Percentiles rank a stretch among this genome's conserved stretches.
phyloP scores from a whole-genome alignment of 805 yeast genomes.

The Nakazawaea populi region DNA sequence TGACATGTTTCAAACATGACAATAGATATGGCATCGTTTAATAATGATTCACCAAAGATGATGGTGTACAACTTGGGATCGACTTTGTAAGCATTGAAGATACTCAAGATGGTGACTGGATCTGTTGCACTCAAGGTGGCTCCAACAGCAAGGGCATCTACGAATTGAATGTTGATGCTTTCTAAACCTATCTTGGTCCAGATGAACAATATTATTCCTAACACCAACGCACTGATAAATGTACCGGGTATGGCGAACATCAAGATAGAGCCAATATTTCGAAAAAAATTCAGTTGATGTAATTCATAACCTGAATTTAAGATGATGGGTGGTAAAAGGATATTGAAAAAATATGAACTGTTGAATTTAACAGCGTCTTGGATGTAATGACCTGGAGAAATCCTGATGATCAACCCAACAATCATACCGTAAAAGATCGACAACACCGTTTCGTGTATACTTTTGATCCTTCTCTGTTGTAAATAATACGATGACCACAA shows the following conservation, averaged over 20 bases:
- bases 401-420: constrained; percentile 84
- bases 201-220: constrained; percentile 80
- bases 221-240: constrained; percentile 81
- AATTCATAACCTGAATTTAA: constrained; percentile 94
- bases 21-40: constrained; percentile 96
- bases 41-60: constrained; percentile 91
- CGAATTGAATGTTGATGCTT: constrained; percentile 81
- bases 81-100: constrained; percentile 95
- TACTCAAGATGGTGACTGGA: constrained; percentile 94
- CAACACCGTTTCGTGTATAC: constrained; percentile 95
- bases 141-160: constrained; percentile 96
- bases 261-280: constrained; percentile 84
- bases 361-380: constrained; percentile 96
- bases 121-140: constrained; percentile 98
- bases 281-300: constrained; percentile 91
- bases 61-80: constrained; percentile 97
- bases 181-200: constrained; percentile 94
- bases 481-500: constrained; percentile 93
- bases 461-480: constrained; percentile 86
- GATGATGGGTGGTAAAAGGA: constrained; percentile 92
- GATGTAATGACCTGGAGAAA: constrained; percentile 93
- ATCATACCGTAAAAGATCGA: constrained; percentile 96
- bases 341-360: constrained; percentile 89
- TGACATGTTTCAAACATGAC: constrained; percentile 99
- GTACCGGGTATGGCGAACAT: constrained; percentile 98